Conservation (phyloP, 805 yeast genomes). For the Zygosaccharomyces pseudorouxii region DNA sequence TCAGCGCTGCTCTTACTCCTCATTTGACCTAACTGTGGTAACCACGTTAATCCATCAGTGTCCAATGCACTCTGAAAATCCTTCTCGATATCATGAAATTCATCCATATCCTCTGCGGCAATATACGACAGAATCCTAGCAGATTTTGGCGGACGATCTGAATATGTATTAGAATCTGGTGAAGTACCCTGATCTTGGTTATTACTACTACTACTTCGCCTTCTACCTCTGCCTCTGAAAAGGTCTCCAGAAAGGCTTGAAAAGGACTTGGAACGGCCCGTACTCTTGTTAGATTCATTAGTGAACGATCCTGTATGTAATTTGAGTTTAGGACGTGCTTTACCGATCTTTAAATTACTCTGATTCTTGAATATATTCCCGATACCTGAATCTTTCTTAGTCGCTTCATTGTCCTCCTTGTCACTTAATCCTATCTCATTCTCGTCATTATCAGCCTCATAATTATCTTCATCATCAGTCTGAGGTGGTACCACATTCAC, state of each 20-base stretch:
- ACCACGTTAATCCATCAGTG: constrained; percentile 30
- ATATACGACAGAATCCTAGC: constrained; percentile 30
- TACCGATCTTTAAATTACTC: constrained; percentile 1
- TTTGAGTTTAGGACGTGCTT: constrained; percentile 16
- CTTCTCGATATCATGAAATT: constrained; percentile 32
- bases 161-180: constrained; percentile 8
- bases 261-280: background rate
- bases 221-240: constrained; percentile 9
- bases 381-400: constrained; percentile 10
- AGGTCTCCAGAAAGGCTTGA: constrained; percentile 7
- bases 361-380: constrained; percentile 15
- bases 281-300: background rate
- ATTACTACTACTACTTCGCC: constrained; percentile 13
- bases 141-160: constrained; percentile 22
- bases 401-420: background rate
- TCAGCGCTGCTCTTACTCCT: constrained; percentile 24
- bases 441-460: constrained; percentile 6
- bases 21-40: constrained; percentile 22
- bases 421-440: background rate
- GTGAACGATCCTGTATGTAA: constrained; percentile 12
- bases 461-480: constrained; percentile 3
- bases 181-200: constrained; percentile 4
- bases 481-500: constrained; percentile 22
- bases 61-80: constrained; percentile 27
- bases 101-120: constrained; percentile 33